These are phyloP conservation scores for Suillus luteus DNA, from an alignment of 768 basidiomycete genomes.

Conservation along the genomic window DNA sequence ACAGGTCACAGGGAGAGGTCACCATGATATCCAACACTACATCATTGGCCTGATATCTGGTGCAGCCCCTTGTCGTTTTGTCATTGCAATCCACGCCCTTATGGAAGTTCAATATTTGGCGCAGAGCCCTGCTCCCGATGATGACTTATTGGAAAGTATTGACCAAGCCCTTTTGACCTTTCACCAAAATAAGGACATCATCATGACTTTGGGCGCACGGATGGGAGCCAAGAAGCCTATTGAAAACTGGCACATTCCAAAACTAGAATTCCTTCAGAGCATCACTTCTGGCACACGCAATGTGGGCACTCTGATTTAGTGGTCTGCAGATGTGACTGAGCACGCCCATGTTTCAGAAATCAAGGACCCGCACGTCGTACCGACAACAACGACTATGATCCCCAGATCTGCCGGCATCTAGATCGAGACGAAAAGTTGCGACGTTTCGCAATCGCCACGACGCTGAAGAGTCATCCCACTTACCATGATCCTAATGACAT, in stretches of 20 bases:
- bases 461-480: no score
- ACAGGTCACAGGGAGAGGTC: slow-evolving; percentile 42
- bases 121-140: slow-evolving; percentile 26
- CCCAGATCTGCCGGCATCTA: no score
- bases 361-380: no score
- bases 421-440: no score
- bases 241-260: neutral
- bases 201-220: neutral
- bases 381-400: no score
- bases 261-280: no score
- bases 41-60: slow-evolving; percentile 39
- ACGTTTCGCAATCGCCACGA: no score
- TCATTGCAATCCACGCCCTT: slow-evolving; percentile 36
- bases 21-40: slow-evolving; percentile 39
- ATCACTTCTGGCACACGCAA: no score
- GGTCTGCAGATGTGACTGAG: no score
- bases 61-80: slow-evolving; percentile 30
- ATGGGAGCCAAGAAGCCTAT: neutral
- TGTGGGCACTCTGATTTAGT: no score
- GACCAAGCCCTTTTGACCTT: neutral
- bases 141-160: neutral
- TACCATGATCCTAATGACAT: no score
- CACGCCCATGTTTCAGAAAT: no score
- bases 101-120: slow-evolving; percentile 40
- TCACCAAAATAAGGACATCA: neutral